Evolutionary conservation across 306 rosid genomes (phyloP).

Genomic region (Pyrus betulifolia): DNA sequence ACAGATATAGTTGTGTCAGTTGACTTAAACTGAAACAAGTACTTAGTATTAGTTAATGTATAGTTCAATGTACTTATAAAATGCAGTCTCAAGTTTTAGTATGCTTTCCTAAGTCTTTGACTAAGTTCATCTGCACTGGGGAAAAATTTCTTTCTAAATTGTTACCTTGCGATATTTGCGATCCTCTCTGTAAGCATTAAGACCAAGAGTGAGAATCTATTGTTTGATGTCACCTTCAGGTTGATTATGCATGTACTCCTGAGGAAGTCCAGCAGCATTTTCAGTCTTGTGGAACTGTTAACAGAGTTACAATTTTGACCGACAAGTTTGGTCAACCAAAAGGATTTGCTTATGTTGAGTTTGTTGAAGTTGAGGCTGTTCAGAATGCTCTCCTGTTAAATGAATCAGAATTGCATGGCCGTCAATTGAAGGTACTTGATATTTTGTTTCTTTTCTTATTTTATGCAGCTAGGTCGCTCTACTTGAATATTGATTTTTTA

Average conservation of each 20-base stretch:
- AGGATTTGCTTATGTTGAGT: slow-evolving; percentile 98
- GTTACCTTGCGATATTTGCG: background rate
- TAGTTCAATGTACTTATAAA: background rate
- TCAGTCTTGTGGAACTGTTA: slow-evolving; percentile 99
- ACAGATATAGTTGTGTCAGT: background rate
- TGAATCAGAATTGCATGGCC: slow-evolving; percentile 97
- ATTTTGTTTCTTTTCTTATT: background rate
- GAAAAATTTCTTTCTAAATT: background rate
- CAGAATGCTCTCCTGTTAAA: slow-evolving; percentile 89
- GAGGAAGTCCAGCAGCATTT: slow-evolving; percentile 99
- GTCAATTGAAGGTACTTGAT: slow-evolving; percentile 78
- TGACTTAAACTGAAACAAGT: background rate
- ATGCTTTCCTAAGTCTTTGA: background rate
- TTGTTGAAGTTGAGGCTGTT: slow-evolving; percentile 89
- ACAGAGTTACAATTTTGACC: slow-evolving; percentile 95
- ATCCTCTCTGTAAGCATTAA: background rate
- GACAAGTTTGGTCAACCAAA: slow-evolving; percentile 99
- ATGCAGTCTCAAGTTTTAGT: background rate
- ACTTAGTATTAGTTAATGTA: background rate
- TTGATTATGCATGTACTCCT: slow-evolving; percentile 94
- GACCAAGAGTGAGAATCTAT: background rate
- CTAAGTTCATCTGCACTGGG: background rate
- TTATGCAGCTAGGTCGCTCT: background rate
- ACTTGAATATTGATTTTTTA: slow-evolving; percentile 13
- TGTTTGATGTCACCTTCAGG: slow-evolving; percentile 40